Evolutionary conservation across 345 rosid species (phyloP), one percentile per base, ranked within the genome.

Genomic region (Populus simonii): DNA sequence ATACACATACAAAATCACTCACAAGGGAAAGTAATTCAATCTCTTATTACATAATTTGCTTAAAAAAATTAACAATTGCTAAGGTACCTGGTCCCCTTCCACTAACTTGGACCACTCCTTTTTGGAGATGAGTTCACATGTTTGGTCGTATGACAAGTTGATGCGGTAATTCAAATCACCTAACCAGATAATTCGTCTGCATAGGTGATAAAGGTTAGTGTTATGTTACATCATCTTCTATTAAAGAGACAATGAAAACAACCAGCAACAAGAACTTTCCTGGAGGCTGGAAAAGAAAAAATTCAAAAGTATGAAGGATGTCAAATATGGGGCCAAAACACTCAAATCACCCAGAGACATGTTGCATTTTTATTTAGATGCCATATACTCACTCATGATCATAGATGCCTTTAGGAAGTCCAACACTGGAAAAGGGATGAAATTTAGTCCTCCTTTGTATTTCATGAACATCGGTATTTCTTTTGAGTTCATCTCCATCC

Each of bases 111-210:
- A 86, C 96, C 97, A 95, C 76, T 91, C 85, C 86, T 80, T 86
- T 83, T 70, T 86, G 61, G 91, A 85, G 67, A 95, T 89, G 61
- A 92, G 83, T 65, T 92, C 94, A 70, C 82, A 84, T 39, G 89
- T 85, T 84, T 85, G 86, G 72, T 93, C 93, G 74, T 93, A 92
- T 2, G 96, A 83, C 85, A 89, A 72, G 82, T 89, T 93, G 80
- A 95, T 87, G 20, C 99, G 89, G 79, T 93, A 95, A 82, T 95
- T 95, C 78, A 95, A 86, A 85, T 95, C 99, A 27, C 99, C 99
- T 71, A 95, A 80, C 99, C 98, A 96, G 47, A 96, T 86, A 66
- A 96, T 85, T 86, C 87, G 85, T 67, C 99, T 96, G 93, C 86
- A 86, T 69, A 76, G 72, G 79, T 65, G 31, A 67, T 51, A 75